These are phyloP conservation scores for Aegle marmelos DNA, from an alignment of 345 rosid genomes.

Conservation along the genomic window DNA sequence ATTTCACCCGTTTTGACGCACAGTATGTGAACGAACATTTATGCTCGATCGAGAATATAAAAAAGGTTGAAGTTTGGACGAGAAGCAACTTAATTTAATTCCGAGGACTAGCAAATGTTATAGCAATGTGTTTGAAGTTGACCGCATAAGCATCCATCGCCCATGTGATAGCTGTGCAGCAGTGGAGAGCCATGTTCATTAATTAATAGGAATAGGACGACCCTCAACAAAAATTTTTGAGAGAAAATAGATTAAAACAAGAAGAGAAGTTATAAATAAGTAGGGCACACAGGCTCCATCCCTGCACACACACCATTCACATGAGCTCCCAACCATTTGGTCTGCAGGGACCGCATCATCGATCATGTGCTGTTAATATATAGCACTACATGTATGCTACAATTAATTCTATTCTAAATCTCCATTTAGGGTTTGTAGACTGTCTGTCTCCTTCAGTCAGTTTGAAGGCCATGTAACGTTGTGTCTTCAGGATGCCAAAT, in stretches of 20 bases:
- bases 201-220: too few relatives aligned
- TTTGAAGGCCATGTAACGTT: too few relatives aligned
- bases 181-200: conserved; percentile 1
- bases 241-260: neutral
- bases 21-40: too few relatives aligned
- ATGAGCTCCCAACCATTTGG: conserved; percentile 11
- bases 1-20: too few relatives aligned
- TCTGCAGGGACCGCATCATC: neutral
- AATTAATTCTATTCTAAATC: too few relatives aligned
- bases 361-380: neutral
- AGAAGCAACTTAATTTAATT: neutral
- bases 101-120: neutral
- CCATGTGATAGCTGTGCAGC: neutral
- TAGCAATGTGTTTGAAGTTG: neutral
- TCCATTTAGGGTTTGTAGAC: too few relatives aligned
- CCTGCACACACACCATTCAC: neutral
- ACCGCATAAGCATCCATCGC: neutral
- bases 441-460: too few relatives aligned
- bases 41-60: too few relatives aligned
- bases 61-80: too few relatives aligned
- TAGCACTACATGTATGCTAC: too few relatives aligned
- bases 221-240: neutral
- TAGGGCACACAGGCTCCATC: neutral
- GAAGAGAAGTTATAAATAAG: neutral
- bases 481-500: too few relatives aligned